Conservation (phyloP, 2,329 filamentous ascomycete species). For the Neonectria faginata region DNA sequence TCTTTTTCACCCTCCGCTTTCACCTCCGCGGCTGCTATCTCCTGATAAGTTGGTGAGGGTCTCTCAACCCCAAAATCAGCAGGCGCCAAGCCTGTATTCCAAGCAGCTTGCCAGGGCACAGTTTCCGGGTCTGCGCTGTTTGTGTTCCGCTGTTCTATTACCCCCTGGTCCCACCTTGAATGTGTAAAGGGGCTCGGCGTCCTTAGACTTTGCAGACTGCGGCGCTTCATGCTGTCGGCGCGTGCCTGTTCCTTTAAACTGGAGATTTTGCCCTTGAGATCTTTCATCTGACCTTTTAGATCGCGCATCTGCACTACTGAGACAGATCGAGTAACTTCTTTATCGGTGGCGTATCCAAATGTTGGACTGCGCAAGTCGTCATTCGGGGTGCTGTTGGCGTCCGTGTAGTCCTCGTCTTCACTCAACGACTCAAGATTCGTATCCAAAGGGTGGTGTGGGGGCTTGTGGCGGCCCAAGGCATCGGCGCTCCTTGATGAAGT, state of each 20-base stretch:
- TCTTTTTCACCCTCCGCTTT: constrained; percentile 22
- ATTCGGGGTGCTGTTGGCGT: constrained; percentile 40
- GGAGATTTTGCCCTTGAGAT: constrained; percentile 86
- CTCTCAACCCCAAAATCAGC: constrained; percentile 23
- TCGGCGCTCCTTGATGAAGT: constrained; percentile 59
- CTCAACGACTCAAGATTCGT: constrained; percentile 63
- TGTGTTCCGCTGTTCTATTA: constrained; percentile 41
- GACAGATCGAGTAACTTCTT: constrained; percentile 71
- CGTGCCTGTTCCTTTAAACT: constrained; percentile 81
- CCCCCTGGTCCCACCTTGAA: constrained; percentile 57
- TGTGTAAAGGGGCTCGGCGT: constrained; percentile 84
- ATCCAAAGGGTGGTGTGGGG: constrained; percentile 56
- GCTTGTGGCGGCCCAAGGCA: constrained; percentile 53
- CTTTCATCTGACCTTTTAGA: constrained; percentile 86
- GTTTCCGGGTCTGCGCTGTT: constrained; percentile 39
- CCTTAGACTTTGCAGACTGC: constrained; percentile 80
- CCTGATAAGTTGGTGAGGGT: constrained; percentile 15
- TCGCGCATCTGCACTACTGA: constrained; percentile 80
- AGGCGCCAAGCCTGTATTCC: constrained; percentile 26
- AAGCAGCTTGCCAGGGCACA: constrained; percentile 31
- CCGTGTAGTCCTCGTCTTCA: constrained; percentile 60
- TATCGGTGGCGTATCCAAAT: constrained; percentile 56
- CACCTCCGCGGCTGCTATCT: constrained; percentile 15
- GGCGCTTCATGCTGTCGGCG: constrained; percentile 81
- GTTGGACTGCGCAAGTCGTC: constrained; percentile 59